These are phyloP conservation scores for Escovopsis weberi DNA, from an alignment of 2,329 filamentous ascomycete species.

Conservation along the genomic window DNA sequence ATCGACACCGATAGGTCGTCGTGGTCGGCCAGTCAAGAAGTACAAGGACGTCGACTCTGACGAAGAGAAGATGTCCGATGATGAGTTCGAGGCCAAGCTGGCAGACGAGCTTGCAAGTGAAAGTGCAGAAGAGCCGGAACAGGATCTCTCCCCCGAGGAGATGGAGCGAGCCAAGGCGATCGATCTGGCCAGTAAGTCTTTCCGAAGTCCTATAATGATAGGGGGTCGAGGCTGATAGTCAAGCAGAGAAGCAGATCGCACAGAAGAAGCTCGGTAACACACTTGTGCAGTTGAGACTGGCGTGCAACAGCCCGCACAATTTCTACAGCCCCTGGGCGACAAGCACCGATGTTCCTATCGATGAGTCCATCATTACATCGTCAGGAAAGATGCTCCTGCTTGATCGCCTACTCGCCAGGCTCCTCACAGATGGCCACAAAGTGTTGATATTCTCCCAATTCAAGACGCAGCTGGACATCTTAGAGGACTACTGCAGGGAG, in stretches of 20 bases:
- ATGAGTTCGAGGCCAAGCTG: constrained; percentile 69
- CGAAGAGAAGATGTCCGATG: constrained; percentile 55
- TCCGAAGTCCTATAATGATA: background rate
- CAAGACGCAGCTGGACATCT: constrained; percentile 80
- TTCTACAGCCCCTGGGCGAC: constrained; percentile 84
- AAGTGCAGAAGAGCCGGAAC: constrained; percentile 21
- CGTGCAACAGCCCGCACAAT: constrained; percentile 89
- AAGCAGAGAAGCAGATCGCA: constrained; percentile 62
- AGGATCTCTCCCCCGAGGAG: constrained; percentile 38
- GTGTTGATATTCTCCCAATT: constrained; percentile 96
- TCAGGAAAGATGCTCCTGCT: constrained; percentile 95
- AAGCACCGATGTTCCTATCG: constrained; percentile 43
- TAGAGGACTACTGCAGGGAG: constrained; percentile 70
- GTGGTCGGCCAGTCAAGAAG: constrained; percentile 32
- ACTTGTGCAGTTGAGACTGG: constrained; percentile 77
- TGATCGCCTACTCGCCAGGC: constrained; percentile 64
- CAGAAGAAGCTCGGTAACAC: constrained; percentile 89
- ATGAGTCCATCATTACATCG: constrained; percentile 70
- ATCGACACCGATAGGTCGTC: constrained; percentile 53
- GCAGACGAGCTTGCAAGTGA: constrained; percentile 42
- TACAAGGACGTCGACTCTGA: constrained; percentile 44
- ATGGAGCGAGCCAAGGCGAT: constrained; percentile 51
- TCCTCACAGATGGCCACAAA: constrained; percentile 68
- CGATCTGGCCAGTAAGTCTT: constrained; percentile 55
- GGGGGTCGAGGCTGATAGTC: constrained; percentile 12